Percentiles rank a stretch among this genome's conserved stretches.
Conservation (phyloP, 257 asterid species). For the Ehretia macrophylla region DNA sequence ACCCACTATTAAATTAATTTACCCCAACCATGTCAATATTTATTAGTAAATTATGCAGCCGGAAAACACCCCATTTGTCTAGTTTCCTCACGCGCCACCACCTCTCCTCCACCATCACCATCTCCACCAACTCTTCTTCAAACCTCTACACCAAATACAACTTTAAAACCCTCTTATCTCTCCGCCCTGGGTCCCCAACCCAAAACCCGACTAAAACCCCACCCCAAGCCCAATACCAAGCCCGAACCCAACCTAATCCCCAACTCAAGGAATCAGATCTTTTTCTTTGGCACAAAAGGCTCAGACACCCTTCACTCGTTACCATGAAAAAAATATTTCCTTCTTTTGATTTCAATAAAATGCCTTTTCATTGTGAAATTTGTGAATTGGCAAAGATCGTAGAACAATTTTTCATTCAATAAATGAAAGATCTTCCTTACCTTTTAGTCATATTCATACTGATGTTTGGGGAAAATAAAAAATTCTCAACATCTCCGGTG, state of each 20-base stretch:
- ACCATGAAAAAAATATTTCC: too few relatives aligned
- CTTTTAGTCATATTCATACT: neutral
- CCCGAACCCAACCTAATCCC: neutral
- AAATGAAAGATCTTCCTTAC: too few relatives aligned
- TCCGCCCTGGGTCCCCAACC: neutral
- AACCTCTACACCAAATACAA: conserved; percentile 57
- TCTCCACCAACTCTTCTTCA: conserved; percentile 30
- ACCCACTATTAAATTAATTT: too few relatives aligned
- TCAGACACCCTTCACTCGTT: too few relatives aligned
- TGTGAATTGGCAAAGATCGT: conserved; percentile 1
- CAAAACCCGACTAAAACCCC: conserved; percentile 21
- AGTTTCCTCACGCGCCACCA: conserved; percentile 26
- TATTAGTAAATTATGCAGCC: conserved; percentile 38
- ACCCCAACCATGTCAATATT: conserved; percentile 8
- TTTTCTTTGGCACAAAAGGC: too few relatives aligned
- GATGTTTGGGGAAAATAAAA: too few relatives aligned
- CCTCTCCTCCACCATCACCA: conserved; percentile 24
- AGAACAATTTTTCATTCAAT: neutral
- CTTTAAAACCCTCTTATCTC: conserved; percentile 67
- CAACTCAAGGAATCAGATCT: too few relatives aligned
- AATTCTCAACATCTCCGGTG: too few relatives aligned
- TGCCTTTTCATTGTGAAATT: neutral
- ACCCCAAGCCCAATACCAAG: neutral
- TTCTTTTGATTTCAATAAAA: too few relatives aligned
- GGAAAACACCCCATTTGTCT: conserved; percentile 24